phyloP scores from a whole-genome alignment of 225 moss, liverwort and hornwort species.

The Rhytidiadelphus loreus region DNA sequence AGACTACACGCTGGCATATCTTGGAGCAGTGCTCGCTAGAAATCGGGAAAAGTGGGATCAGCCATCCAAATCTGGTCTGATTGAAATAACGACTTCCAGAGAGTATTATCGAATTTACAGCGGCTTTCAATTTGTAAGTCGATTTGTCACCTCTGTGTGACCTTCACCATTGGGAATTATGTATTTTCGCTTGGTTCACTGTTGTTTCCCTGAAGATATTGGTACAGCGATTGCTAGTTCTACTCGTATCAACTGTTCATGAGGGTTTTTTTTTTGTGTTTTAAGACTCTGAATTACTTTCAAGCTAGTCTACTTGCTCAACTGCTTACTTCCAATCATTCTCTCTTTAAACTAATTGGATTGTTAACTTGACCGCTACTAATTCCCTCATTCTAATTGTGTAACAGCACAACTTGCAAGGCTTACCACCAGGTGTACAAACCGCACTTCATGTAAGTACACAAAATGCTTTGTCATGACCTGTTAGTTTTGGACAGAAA shows the following conservation, averaged over 20 bases:
- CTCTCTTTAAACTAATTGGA: neutral
- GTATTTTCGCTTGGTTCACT: neutral
- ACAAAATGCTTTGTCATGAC: neutral
- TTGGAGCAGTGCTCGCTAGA: conserved; percentile 86
- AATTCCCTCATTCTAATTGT: neutral
- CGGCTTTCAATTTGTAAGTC: conserved; percentile 87
- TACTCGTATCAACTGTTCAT: neutral
- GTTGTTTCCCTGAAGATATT: neutral
- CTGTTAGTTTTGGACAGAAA: neutral
- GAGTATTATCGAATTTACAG: conserved; percentile 95
- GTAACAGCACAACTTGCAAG: conserved; percentile 51
- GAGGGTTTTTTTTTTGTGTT: neutral
- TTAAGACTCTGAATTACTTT: neutral
- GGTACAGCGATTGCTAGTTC: neutral
- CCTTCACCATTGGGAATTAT: neutral
- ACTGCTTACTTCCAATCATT: neutral
- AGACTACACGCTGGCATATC: conserved; percentile 94
- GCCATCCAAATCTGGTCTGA: conserved; percentile 87
- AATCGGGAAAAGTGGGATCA: conserved; percentile 89
- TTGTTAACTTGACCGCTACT: neutral
- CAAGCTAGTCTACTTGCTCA: neutral
- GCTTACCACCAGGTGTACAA: conserved; percentile 33
- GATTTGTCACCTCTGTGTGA: neutral
- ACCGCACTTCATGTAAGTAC: conserved; percentile 20
- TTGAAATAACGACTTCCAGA: conserved; percentile 95